A percentile compares a stretch with the other conserved stretches of the same genome.
These are phyloP conservation scores for Hortiboletus flavorubellus DNA, from an alignment of 768 basidiomycete genomes.

Conservation along the genomic window DNA sequence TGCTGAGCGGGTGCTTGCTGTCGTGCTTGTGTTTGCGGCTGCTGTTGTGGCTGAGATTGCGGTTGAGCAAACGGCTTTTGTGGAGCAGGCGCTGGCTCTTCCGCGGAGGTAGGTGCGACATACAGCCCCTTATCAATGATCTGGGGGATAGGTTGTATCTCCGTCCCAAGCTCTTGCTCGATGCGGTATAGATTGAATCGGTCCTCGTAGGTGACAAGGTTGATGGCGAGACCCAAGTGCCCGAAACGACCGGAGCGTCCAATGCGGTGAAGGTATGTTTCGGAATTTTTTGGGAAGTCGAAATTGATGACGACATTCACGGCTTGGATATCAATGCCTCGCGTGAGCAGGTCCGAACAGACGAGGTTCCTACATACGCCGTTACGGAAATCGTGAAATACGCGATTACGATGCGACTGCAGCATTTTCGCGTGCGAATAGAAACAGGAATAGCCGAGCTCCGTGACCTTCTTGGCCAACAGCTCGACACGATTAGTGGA, in stretches of 20 bases:
- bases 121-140: conserved; percentile 89
- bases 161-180: conserved; percentile 97
- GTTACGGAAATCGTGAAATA: conserved; percentile 99
- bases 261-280: conserved; percentile 98
- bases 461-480: conserved; percentile 98
- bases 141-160: conserved; percentile 94
- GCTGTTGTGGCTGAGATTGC: conserved; percentile 33
- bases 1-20: conserved; percentile 28
- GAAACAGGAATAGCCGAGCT: conserved; percentile 99
- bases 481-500: conserved; percentile 99
- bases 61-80: conserved; percentile 35
- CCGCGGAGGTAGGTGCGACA: conserved; percentile 67
- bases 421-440: conserved; percentile 99
- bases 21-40: conserved; percentile 23
- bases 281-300: conserved; percentile 98
- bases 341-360: conserved; percentile 95
- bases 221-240: conserved; percentile 95
- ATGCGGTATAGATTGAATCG: conserved; percentile 97
- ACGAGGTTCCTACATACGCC: conserved; percentile 98
- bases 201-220: conserved; percentile 97
- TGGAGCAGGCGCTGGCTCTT: conserved; percentile 47
- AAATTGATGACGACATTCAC: conserved; percentile 99
- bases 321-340: conserved; percentile 99
- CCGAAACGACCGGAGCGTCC: conserved; percentile 98
- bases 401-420: conserved; percentile 96